Evolutionary conservation across 768 basidiomycete species (phyloP).

Genomic region (Sporobolomyces roseus): DNA sequence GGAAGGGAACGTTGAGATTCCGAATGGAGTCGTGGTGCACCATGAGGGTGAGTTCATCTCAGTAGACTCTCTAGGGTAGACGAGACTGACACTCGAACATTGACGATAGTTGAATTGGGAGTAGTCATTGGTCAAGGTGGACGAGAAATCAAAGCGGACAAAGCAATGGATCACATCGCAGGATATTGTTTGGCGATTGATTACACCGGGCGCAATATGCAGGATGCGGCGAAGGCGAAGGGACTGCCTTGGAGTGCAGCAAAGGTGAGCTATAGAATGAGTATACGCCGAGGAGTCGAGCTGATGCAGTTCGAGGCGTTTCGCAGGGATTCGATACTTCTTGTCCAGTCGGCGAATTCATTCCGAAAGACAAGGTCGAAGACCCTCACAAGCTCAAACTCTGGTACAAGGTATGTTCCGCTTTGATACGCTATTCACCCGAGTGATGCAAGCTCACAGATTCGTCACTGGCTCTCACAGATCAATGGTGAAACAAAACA

Average conservation of each 20-base stretch:
- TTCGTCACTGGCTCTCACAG: slow-evolving; percentile 50
- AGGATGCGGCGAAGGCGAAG: slow-evolving; percentile 83
- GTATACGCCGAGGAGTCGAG: too few relatives aligned
- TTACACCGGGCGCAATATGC: slow-evolving; percentile 93
- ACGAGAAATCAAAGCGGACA: slow-evolving; percentile 68
- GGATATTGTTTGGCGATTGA: slow-evolving; percentile 94
- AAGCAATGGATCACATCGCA: slow-evolving; percentile 74
- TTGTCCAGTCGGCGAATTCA: slow-evolving; percentile 65
- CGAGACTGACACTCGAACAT: background rate
- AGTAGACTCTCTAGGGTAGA: too few relatives aligned
- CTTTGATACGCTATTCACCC: background rate
- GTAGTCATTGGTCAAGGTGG: slow-evolving; percentile 88
- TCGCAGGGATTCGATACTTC: slow-evolving; percentile 85
- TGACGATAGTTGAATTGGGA: slow-evolving; percentile 77
- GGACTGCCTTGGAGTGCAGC: slow-evolving; percentile 97
- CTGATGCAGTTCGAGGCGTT: background rate
- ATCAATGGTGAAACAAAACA: slow-evolving; percentile 81
- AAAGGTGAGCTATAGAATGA: slow-evolving; percentile 54
- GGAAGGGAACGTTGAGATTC: slow-evolving; percentile 80
- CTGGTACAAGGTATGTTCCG: slow-evolving; percentile 61
- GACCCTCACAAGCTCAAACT: slow-evolving; percentile 75
- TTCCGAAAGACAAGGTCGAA: slow-evolving; percentile 64
- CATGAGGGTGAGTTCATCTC: slow-evolving; percentile 68
- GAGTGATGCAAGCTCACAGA: background rate
- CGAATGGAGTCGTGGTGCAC: slow-evolving; percentile 73